Evolutionary conservation across 2,329 filamentous ascomycete genomes (phyloP).

Genomic region (Ophiocordyceps camponoti-rufipedis): DNA sequence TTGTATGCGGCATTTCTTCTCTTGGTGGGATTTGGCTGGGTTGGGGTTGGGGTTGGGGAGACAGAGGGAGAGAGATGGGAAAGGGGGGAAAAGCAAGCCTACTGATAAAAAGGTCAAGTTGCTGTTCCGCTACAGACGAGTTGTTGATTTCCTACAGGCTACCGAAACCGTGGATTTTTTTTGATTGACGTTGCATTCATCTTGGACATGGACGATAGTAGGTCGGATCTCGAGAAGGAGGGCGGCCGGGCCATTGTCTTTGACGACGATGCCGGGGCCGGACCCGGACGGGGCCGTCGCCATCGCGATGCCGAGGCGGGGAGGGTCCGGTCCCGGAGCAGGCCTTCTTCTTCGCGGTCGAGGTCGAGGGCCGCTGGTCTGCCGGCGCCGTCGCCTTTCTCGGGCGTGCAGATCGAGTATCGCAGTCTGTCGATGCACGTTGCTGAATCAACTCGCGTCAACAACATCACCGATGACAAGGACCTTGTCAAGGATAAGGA

Average conservation of each 20-base stretch:
- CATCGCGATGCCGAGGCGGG: neutral
- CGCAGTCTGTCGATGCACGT: slow-evolving; percentile 22
- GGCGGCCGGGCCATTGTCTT: neutral
- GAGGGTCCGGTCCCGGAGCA: neutral
- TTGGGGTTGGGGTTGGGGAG: too few relatives aligned
- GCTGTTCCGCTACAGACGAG: too few relatives aligned
- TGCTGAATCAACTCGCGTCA: slow-evolving; percentile 15
- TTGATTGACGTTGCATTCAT: neutral
- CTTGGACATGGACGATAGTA: neutral
- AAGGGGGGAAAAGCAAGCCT: too few relatives aligned
- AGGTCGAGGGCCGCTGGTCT: neutral
- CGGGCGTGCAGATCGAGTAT: slow-evolving; percentile 20
- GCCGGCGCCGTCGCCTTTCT: slow-evolving; percentile 12
- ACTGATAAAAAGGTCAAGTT: too few relatives aligned
- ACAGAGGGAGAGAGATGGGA: too few relatives aligned
- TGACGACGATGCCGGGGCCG: neutral
- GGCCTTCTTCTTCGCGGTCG: neutral
- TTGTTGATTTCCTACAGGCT: too few relatives aligned
- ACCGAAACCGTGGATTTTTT: too few relatives aligned
- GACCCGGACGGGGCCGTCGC: neutral
- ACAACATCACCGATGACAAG: slow-evolving; percentile 5
- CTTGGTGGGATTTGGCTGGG: too few relatives aligned
- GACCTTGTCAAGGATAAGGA: slow-evolving; percentile 8
- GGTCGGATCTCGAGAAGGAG: neutral
- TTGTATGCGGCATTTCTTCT: neutral